Evolutionary conservation across 441 rosid genomes (phyloP).

Genomic region (Gossypium davidsonii): DNA sequence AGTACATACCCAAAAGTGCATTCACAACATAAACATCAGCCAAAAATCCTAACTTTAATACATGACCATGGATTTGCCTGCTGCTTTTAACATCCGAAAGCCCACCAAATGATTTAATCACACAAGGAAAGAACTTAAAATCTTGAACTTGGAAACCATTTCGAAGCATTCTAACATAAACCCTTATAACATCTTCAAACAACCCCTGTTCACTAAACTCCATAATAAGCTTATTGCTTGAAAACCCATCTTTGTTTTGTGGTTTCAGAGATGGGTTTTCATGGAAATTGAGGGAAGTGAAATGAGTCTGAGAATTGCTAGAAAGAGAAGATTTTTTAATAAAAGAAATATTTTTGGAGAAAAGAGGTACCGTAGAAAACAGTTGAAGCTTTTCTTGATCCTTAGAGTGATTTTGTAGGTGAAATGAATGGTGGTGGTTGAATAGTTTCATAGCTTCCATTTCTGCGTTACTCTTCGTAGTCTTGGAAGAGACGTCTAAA

Average conservation of each 20-base stretch:
- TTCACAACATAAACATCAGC: constrained; percentile 28
- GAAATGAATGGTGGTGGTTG: not conserved
- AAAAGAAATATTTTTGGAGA: not conserved
- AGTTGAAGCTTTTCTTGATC: not conserved
- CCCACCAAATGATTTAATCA: constrained; percentile 38
- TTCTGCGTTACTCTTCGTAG: not conserved
- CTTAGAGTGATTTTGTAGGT: not conserved
- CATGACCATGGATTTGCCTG: constrained; percentile 36
- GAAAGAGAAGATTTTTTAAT: constrained; percentile 1
- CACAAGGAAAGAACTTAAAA: constrained; percentile 32
- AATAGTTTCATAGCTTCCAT: constrained; percentile 16
- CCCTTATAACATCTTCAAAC: constrained; percentile 29
- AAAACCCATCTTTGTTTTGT: not conserved
- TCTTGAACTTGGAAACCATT: constrained; percentile 22
- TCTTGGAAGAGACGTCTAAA: not conserved
- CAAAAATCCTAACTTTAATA: constrained; percentile 27
- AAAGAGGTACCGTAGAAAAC: constrained; percentile 10
- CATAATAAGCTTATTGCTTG: constrained; percentile 19
- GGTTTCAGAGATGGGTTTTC: constrained; percentile 12
- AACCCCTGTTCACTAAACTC: constrained; percentile 27
- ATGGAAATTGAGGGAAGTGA: constrained; percentile 1
- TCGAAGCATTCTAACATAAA: constrained; percentile 28
- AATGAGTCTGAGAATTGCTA: constrained; percentile 2
- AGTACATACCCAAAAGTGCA: constrained; percentile 29
- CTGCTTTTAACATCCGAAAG: constrained; percentile 17